A percentile compares a stretch with the other conserved stretches of the same genome.
Conservation (phyloP, 768 basidiomycete genomes). For the Sutorius australiensis region DNA sequence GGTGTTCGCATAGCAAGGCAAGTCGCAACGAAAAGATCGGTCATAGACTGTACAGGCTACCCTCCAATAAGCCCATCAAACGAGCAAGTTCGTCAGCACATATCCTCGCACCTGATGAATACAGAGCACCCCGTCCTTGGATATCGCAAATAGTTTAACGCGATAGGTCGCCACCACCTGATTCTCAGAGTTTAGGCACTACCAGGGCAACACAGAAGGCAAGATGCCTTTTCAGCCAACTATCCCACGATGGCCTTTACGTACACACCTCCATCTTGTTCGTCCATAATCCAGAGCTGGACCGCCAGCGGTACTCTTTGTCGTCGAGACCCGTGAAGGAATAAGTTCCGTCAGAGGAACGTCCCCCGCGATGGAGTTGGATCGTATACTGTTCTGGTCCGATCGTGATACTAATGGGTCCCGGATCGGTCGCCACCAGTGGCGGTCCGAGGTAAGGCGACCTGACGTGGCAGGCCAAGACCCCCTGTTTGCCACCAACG, state of each 20-base stretch:
- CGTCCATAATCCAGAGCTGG: slow-evolving; percentile 8
- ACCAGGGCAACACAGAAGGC: neutral
- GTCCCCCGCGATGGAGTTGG: slow-evolving; percentile 10
- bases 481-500: slow-evolving; percentile 16
- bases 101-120: slow-evolving; percentile 26
- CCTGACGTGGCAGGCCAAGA: slow-evolving; percentile 21
- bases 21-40: slow-evolving; percentile 31
- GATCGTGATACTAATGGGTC: slow-evolving; percentile 20
- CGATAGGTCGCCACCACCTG: slow-evolving; percentile 32
- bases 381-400: slow-evolving; percentile 4
- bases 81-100: neutral
- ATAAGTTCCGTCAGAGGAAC: slow-evolving; percentile 1
- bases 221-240: neutral
- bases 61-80: slow-evolving; percentile 2
- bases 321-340: slow-evolving; percentile 25
- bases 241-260: neutral
- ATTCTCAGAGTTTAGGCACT: slow-evolving; percentile 24
- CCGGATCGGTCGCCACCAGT: slow-evolving; percentile 6
- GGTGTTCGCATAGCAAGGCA: slow-evolving; percentile 31
- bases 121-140: slow-evolving; percentile 30
- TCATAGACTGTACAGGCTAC: slow-evolving; percentile 24
- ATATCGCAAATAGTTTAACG: slow-evolving; percentile 26
- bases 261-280: slow-evolving; percentile 23
- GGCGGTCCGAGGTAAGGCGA: slow-evolving; percentile 30
- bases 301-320: slow-evolving; percentile 24